Evolutionary conservation across 2,329 filamentous ascomycete species (phyloP).

Genomic region (Microsporum canis): DNA sequence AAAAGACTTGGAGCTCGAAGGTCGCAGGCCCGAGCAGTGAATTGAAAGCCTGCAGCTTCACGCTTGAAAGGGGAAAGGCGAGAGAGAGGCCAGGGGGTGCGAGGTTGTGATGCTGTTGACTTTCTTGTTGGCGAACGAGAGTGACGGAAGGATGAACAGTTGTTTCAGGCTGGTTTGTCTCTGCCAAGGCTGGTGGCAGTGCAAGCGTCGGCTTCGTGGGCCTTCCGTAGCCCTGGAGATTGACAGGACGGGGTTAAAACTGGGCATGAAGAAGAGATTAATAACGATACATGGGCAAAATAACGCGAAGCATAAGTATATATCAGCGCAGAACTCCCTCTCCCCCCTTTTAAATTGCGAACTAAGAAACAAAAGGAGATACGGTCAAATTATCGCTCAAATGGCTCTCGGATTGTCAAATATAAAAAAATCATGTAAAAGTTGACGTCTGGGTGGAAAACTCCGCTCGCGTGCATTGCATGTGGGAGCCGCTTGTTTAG

Average conservation of each 20-base stretch:
- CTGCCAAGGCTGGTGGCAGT: constrained; percentile 1
- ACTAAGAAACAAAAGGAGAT: neutral
- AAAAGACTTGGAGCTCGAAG: neutral
- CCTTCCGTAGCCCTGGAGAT: neutral
- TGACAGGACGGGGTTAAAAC: neutral
- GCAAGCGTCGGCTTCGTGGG: neutral
- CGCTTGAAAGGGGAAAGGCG: neutral
- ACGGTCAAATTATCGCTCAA: neutral
- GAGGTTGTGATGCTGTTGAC: neutral
- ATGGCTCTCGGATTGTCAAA: neutral
- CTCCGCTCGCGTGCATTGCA: neutral
- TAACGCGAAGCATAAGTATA: no score
- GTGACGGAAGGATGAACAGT: neutral
- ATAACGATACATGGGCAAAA: no score
- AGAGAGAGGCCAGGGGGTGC: neutral
- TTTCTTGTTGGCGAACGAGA: neutral
- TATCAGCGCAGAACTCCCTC: no score
- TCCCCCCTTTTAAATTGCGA: no score
- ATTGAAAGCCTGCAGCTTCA: neutral
- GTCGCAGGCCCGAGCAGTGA: neutral
- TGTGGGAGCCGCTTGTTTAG: neutral
- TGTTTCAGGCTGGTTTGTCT: neutral
- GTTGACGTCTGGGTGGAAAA: neutral
- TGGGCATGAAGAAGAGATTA: no score
- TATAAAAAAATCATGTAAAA: neutral